These are phyloP conservation scores for Eimeria falciformis DNA, from an alignment of 169 alveolate genomes.

Conservation along the genomic window DNA sequence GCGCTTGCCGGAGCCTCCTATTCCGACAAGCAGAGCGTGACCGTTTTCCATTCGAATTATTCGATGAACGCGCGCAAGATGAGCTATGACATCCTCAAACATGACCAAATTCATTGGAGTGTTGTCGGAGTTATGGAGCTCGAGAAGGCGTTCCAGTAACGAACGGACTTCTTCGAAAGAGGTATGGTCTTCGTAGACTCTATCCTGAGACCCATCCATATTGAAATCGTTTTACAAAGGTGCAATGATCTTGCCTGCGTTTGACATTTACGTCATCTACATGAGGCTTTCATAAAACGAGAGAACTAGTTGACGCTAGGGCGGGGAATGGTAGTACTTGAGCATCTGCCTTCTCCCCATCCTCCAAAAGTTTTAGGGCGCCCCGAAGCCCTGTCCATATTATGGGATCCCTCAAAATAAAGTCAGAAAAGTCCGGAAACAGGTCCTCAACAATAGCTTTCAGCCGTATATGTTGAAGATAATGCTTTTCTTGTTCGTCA, in stretches of 20 bases:
- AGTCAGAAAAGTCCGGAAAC: slow-evolving; percentile 85
- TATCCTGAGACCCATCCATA: slow-evolving; percentile 81
- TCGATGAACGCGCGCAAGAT: slow-evolving; percentile 94
- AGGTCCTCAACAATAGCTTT: slow-evolving; percentile 85
- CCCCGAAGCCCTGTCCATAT: slow-evolving; percentile 84
- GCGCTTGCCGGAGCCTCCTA: slow-evolving; percentile 98
- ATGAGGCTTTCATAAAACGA: background rate
- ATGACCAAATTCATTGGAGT: slow-evolving; percentile 95
- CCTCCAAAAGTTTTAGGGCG: slow-evolving; percentile 56
- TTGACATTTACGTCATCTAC: background rate
- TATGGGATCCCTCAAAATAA: slow-evolving; percentile 81
- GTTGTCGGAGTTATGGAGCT: slow-evolving; percentile 90
- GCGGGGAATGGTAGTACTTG: background rate
- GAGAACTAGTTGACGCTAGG: background rate
- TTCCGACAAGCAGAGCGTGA: slow-evolving; percentile 97
- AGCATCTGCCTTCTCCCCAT: slow-evolving; percentile 58
- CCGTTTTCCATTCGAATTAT: slow-evolving; percentile 95
- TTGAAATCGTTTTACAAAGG: background rate
- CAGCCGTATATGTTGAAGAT: slow-evolving; percentile 85
- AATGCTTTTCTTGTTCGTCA: slow-evolving; percentile 90
- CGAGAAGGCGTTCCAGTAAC: slow-evolving; percentile 90
- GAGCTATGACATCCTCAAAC: slow-evolving; percentile 96
- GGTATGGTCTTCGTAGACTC: slow-evolving; percentile 92
- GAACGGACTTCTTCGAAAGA: slow-evolving; percentile 89
- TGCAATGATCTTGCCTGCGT: background rate